Evolutionary conservation across 495 filamentous ascomycete species (phyloP).

Genomic region (Rhypophila decipiens): DNA sequence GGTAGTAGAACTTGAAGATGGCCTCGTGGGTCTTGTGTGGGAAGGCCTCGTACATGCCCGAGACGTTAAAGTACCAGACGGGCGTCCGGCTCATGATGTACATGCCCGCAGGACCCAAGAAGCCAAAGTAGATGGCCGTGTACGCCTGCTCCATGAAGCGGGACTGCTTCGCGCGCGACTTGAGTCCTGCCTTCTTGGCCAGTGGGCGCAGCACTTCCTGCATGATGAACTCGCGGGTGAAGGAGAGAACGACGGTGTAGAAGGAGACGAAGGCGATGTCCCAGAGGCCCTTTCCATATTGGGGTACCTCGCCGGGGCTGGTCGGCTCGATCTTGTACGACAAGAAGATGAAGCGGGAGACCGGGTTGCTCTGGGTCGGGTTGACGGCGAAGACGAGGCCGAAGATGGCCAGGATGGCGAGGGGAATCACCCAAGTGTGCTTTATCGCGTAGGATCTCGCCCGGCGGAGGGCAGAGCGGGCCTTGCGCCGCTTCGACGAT

Average conservation of each 20-base stretch:
- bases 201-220: conserved; percentile 80
- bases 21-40: conserved; percentile 81
- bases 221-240: conserved; percentile 96
- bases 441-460: conserved; percentile 60
- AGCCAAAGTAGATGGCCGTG: conserved; percentile 87
- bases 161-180: conserved; percentile 68
- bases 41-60: conserved; percentile 84
- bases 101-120: conserved; percentile 81
- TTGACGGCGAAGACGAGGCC: conserved; percentile 67
- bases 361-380: conserved; percentile 72
- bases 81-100: conserved; percentile 88
- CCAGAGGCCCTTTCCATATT: conserved; percentile 84
- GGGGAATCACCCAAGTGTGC: conserved; percentile 76
- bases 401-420: conserved; percentile 60
- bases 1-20: conserved; percentile 93
- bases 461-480: conserved; percentile 56
- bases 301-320: conserved; percentile 46
- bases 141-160: conserved; percentile 98
- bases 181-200: conserved; percentile 65
- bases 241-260: conserved; percentile 83
- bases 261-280: conserved; percentile 86
- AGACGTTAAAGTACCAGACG: conserved; percentile 97
- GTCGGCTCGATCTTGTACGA: conserved; percentile 69
- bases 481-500: conserved; percentile 50
- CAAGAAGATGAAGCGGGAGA: conserved; percentile 85